Evolutionary conservation across 768 basidiomycete species (phyloP).

Genomic region (Hygrophorus russula): DNA sequence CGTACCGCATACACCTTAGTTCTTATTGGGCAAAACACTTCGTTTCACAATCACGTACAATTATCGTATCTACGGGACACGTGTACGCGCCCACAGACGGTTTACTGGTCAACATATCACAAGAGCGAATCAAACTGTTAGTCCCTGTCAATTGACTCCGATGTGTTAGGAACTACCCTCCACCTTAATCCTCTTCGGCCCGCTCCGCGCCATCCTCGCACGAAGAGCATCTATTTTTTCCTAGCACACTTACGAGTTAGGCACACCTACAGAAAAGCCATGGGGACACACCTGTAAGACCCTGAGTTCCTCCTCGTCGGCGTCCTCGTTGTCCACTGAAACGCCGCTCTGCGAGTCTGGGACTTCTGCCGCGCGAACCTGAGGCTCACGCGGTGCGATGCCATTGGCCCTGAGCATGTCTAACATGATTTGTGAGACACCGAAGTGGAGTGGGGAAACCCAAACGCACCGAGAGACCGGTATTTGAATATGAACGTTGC

Average conservation of each 20-base stretch:
- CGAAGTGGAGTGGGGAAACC: neutral
- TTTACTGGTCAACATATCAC: too few relatives aligned
- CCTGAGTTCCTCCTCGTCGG: neutral
- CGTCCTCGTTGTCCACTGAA: neutral
- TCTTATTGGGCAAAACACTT: too few relatives aligned
- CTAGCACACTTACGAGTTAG: neutral
- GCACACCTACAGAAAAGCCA: neutral
- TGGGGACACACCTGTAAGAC: neutral
- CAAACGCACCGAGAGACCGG: slow-evolving; percentile 11
- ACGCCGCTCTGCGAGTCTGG: too few relatives aligned
- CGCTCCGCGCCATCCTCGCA: neutral
- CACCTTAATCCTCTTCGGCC: neutral
- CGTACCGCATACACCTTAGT: too few relatives aligned
- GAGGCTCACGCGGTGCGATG: neutral
- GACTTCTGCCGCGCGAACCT: too few relatives aligned
- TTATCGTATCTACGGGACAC: too few relatives aligned
- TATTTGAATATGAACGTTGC: slow-evolving; percentile 11
- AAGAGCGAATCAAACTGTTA: too few relatives aligned
- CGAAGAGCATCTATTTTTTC: neutral
- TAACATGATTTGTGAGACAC: neutral
- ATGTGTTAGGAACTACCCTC: too few relatives aligned
- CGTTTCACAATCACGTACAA: too few relatives aligned
- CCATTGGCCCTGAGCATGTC: slow-evolving; percentile 3
- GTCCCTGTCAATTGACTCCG: too few relatives aligned
- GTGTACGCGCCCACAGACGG: too few relatives aligned